These are phyloP conservation scores for Sungouiella thailandica DNA, from an alignment of 805 yeast genomes.

Conservation along the genomic window DNA sequence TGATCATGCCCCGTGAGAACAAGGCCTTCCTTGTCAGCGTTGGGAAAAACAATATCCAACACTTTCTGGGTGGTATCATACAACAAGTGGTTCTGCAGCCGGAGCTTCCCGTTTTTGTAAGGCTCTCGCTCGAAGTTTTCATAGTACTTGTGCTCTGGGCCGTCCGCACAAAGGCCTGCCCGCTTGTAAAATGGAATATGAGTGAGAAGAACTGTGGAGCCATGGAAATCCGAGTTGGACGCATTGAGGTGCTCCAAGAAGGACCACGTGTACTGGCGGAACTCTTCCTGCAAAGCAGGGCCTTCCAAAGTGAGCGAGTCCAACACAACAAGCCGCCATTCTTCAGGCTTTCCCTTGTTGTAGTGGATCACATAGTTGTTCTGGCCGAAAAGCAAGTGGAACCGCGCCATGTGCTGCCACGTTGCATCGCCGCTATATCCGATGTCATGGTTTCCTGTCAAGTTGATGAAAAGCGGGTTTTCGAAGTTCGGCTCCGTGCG, in stretches of 20 bases:
- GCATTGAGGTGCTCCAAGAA: constrained; percentile 60
- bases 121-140: constrained; percentile 54
- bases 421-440: constrained; percentile 96
- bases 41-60: constrained; percentile 65
- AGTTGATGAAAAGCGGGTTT: constrained; percentile 69
- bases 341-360: constrained; percentile 54
- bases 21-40: constrained; percentile 61
- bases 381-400: constrained; percentile 68
- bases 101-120: constrained; percentile 62
- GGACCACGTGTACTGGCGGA: constrained; percentile 61
- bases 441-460: constrained; percentile 93
- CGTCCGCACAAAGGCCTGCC: constrained; percentile 82
- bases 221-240: constrained; percentile 48
- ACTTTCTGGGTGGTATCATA: constrained; percentile 62
- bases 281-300: constrained; percentile 75
- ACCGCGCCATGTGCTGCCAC: constrained; percentile 83
- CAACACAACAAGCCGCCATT: constrained; percentile 87
- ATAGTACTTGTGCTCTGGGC: constrained; percentile 55
- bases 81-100: constrained; percentile 83
- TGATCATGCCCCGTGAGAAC: constrained; percentile 95
- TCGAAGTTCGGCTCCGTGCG: constrained; percentile 31
- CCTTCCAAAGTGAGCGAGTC: constrained; percentile 86
- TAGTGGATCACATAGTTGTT: constrained; percentile 80
- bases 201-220: constrained; percentile 77
- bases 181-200: constrained; percentile 87